A percentile compares a stretch with the other conserved stretches of the same genome.
Evolutionary conservation across 345 rosid species (phyloP).

Genomic region (Populus tremula): DNA sequence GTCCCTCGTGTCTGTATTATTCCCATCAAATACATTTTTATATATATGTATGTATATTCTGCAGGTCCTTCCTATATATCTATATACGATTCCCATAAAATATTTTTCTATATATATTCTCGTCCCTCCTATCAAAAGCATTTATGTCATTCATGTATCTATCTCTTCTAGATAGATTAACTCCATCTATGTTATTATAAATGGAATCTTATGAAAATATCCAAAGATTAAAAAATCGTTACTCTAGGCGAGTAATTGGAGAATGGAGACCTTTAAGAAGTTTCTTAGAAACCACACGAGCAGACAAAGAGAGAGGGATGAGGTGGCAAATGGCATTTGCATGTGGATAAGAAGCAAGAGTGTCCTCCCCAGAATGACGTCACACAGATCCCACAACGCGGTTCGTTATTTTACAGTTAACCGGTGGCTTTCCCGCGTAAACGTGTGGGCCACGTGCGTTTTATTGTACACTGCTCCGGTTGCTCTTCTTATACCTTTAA

Average conservation of each 20-base stretch:
- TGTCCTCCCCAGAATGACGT: not conserved
- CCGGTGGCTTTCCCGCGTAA: slow-evolving; percentile 10
- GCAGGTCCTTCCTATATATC: too few species aligned
- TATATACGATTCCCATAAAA: too few species aligned
- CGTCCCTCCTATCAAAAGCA: too few species aligned
- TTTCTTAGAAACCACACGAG: not conserved
- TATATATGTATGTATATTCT: too few species aligned
- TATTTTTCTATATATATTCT: too few species aligned
- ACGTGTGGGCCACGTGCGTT: slow-evolving; percentile 20
- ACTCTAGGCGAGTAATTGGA: not conserved
- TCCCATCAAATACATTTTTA: too few species aligned
- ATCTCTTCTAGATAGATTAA: too few species aligned
- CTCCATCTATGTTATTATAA: too few species aligned
- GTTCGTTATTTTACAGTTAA: slow-evolving; percentile 16
- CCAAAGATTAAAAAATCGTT: not conserved
- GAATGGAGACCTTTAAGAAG: not conserved
- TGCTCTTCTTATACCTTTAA: not conserved
- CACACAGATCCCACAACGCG: slow-evolving; percentile 1
- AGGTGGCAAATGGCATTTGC: not conserved
- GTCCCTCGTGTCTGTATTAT: too few species aligned
- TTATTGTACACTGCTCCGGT: not conserved
- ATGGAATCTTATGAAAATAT: not conserved
- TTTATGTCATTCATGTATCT: too few species aligned
- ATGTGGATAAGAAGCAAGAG: too few species aligned
- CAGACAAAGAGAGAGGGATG: not conserved